A percentile compares a stretch with the other conserved stretches of the same genome.
These are phyloP conservation scores for Aspergillus cejpii DNA, from an alignment of 2,329 filamentous ascomycete species.

Conservation along the genomic window DNA sequence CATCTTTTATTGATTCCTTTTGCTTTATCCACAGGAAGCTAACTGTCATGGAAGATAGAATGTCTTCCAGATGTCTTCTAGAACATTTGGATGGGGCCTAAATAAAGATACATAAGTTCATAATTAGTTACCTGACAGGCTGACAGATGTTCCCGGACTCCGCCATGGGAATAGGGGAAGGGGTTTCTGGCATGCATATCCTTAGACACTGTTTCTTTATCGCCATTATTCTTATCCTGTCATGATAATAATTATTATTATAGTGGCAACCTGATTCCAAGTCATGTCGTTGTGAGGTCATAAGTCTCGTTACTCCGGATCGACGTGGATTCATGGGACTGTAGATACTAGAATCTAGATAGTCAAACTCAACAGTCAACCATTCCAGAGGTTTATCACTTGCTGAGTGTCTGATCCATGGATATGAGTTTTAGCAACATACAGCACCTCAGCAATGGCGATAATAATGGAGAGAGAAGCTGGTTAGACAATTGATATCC, in stretches of 20 bases:
- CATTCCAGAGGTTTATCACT: not conserved
- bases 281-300: not conserved
- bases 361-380: not conserved
- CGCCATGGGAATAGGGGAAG: not conserved
- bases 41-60: conserved; percentile 16
- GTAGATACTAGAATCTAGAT: not conserved
- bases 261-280: no score
- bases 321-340: not conserved
- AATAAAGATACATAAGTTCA: conserved; percentile 1
- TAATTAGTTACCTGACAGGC: not conserved
- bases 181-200: no score
- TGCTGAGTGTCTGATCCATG: not conserved
- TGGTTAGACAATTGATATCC: no score
- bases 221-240: no score
- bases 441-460: no score
- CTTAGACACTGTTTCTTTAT: no score
- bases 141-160: not conserved
- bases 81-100: conserved; percentile 16
- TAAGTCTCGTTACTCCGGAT: not conserved
- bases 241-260: no score
- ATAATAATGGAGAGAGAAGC: no score
- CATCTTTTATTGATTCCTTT: not conserved
- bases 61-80: conserved; percentile 34
- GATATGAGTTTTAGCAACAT: no score
- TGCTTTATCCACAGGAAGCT: not conserved